These are phyloP conservation scores for Solioccasus polychromus DNA, from an alignment of 768 basidiomycete species.

Conservation along the genomic window DNA sequence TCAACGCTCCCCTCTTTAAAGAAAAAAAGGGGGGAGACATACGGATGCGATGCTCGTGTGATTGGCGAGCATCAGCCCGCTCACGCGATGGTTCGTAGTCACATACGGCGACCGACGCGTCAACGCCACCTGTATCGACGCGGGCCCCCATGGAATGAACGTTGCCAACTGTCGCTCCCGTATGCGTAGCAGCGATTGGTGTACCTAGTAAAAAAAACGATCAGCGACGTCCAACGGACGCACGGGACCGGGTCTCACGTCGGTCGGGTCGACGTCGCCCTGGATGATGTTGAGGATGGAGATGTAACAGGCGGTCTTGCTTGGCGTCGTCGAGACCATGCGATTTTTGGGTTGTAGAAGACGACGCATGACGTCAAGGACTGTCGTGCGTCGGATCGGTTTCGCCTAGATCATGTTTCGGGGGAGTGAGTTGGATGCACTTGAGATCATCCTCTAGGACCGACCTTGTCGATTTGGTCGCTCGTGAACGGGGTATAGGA, in stretches of 20 bases:
- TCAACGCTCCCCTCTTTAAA: too few species aligned
- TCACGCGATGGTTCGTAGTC: conserved; percentile 87
- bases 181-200: conserved; percentile 95
- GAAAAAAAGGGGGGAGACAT: conserved; percentile 26
- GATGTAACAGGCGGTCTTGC: conserved; percentile 93
- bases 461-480: conserved; percentile 92
- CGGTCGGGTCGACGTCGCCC: conserved; percentile 97
- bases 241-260: conserved; percentile 46
- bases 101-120: conserved; percentile 90
- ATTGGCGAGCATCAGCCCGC: conserved; percentile 97
- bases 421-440: not conserved
- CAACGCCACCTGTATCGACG: conserved; percentile 95
- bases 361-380: conserved; percentile 97
- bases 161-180: conserved; percentile 95
- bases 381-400: conserved; percentile 92
- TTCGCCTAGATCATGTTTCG: conserved; percentile 69
- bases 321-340: conserved; percentile 93
- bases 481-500: conserved; percentile 98
- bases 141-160: conserved; percentile 99
- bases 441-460: conserved; percentile 7
- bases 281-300: conserved; percentile 98
- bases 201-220: conserved; percentile 54
- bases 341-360: conserved; percentile 97
- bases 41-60: conserved; percentile 98
- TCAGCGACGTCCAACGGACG: not conserved